Conservation (phyloP, 1,284 basidiomycete species). For the Boletus sp. region DNA sequence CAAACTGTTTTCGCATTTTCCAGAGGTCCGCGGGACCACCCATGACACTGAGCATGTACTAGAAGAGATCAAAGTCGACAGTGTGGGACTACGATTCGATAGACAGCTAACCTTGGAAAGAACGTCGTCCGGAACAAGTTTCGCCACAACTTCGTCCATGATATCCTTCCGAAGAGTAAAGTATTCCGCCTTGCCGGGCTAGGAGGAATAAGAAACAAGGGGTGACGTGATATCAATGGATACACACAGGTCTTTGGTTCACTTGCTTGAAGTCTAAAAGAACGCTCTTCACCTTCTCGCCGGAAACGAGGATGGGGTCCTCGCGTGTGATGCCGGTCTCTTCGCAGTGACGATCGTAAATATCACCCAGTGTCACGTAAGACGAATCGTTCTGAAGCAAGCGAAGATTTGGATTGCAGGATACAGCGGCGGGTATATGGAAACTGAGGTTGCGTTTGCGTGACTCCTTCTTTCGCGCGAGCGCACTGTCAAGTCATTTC, state of each 20-base stretch:
- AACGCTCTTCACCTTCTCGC: constrained; percentile 81
- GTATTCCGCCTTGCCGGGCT: constrained; percentile 73
- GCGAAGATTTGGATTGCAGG: constrained; percentile 84
- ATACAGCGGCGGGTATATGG: constrained; percentile 88
- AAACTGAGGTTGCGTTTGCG: constrained; percentile 92
- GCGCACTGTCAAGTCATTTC: constrained; percentile 55
- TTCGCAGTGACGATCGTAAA: constrained; percentile 91
- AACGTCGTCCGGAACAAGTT: constrained; percentile 91
- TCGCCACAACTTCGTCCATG: constrained; percentile 87
- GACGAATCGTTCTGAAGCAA: constrained; percentile 92
- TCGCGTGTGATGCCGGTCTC: constrained; percentile 81
- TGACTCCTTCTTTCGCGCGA: constrained; percentile 89
- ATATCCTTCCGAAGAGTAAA: constrained; percentile 85
- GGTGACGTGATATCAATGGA: constrained; percentile 14
- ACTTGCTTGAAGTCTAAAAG: constrained; percentile 61
- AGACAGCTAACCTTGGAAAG: constrained; percentile 71
- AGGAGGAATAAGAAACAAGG: constrained; percentile 13
- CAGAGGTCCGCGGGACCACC: constrained; percentile 86
- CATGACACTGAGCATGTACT: constrained; percentile 95
- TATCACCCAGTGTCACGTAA: constrained; percentile 90
- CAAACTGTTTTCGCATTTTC: constrained; percentile 98
- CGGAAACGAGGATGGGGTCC: constrained; percentile 84
- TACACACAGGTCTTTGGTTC: constrained; percentile 52
- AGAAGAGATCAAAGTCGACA: constrained; percentile 18
- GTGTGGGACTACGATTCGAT: not conserved